These are phyloP conservation scores for Limonium bicolor DNA, from an alignment of 148 eudicot genomes.

Conservation along the genomic window DNA sequence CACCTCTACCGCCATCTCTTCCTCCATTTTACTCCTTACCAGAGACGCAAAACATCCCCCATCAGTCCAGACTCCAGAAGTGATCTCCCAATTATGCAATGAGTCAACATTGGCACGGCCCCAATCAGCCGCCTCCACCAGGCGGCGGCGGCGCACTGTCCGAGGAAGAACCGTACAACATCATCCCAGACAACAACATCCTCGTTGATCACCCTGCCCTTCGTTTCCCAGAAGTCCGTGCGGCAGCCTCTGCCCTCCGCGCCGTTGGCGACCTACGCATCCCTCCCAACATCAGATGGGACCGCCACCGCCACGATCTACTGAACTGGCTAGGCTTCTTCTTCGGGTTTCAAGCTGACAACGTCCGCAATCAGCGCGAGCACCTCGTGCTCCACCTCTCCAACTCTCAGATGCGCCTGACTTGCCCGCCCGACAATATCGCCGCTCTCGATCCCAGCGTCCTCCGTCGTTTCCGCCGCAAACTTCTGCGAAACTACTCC, in stretches of 20 bases:
- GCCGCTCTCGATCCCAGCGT: constrained; percentile 45
- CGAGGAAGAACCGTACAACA: constrained; percentile 36
- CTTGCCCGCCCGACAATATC: constrained; percentile 46
- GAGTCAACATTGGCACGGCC: too few species aligned
- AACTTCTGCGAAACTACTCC: constrained; percentile 42
- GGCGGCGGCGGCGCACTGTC: too few species aligned
- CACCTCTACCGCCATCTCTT: too few species aligned
- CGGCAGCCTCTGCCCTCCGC: constrained; percentile 66
- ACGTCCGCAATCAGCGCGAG: constrained; percentile 70
- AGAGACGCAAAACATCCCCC: too few species aligned
- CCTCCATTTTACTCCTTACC: too few species aligned
- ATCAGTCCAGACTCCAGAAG: too few species aligned
- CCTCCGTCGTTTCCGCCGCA: constrained; percentile 56
- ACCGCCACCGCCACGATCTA: constrained; percentile 40
- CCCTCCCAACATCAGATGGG: constrained; percentile 54
- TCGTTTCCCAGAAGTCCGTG: constrained; percentile 84
- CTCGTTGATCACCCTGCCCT: constrained; percentile 87
- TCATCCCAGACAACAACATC: constrained; percentile 86
- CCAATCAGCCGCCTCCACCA: too few species aligned
- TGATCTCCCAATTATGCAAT: too few species aligned
- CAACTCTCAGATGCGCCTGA: constrained; percentile 76
- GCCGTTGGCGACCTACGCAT: constrained; percentile 66
- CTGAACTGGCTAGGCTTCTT: constrained; percentile 79
- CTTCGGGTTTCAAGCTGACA: constrained; percentile 80
- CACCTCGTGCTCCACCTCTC: constrained; percentile 78